Conservation (phyloP, 208 protist species). For the Crithidia thermophila region DNA sequence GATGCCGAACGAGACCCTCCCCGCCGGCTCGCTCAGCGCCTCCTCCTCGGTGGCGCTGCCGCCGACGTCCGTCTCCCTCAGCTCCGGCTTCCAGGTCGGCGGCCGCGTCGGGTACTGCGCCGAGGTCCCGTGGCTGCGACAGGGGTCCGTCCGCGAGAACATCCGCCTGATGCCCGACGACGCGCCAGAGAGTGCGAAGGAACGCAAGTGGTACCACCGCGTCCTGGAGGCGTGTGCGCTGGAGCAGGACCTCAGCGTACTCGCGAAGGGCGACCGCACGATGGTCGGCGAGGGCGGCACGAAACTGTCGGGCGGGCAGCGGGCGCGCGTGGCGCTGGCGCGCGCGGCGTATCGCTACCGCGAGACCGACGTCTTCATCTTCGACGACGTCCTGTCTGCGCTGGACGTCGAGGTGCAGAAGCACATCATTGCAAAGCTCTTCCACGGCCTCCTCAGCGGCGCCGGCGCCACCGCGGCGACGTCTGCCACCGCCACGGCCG, state of each 20-base stretch:
- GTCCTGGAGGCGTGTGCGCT: conserved; percentile 81
- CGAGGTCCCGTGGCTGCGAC: conserved; percentile 92
- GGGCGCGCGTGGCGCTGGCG: conserved; percentile 84
- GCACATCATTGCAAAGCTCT: conserved; percentile 74
- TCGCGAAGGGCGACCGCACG: conserved; percentile 88
- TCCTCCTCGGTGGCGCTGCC: not conserved
- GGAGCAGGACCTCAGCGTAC: conserved; percentile 65
- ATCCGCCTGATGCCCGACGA: conserved; percentile 72
- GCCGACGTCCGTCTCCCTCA: not conserved
- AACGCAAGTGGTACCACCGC: conserved; percentile 63
- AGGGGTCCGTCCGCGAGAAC: conserved; percentile 94
- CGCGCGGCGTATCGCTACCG: conserved; percentile 72
- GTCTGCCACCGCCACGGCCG: not conserved
- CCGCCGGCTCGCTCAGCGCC: not conserved
- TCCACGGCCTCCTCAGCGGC: conserved; percentile 61
- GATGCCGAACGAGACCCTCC: conserved; percentile 6
- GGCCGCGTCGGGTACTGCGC: conserved; percentile 80
- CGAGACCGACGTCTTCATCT: conserved; percentile 73
- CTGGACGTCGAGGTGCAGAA: conserved; percentile 92
- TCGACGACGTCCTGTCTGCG: conserved; percentile 94
- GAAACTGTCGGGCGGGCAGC: conserved; percentile 88
- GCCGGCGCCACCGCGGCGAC: not conserved
- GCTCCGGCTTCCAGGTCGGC: conserved; percentile 49
- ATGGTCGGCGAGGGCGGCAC: conserved; percentile 84
- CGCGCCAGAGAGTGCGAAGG: conserved; percentile 36